Evolutionary conservation across 2,329 filamentous ascomycete genomes (phyloP).

Genomic region (Botrytis pseudocinerea): DNA sequence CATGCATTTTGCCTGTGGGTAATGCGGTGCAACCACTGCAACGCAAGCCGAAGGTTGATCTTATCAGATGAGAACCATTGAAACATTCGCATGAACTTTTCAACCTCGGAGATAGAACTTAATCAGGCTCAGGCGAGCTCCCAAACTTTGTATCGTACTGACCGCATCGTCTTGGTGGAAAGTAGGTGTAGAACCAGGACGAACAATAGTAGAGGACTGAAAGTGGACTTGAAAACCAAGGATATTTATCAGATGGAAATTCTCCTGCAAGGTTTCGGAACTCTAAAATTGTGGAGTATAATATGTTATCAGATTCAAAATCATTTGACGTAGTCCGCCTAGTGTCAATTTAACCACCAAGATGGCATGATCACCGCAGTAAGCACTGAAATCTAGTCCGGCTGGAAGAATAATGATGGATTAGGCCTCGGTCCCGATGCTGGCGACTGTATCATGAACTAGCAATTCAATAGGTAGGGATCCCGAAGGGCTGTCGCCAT

Average conservation of each 20-base stretch:
- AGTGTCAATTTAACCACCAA: not conserved
- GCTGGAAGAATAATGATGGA: not conserved
- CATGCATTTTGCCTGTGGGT: not conserved
- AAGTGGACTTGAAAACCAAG: not conserved
- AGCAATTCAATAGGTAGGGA: not conserved
- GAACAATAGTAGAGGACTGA: not conserved
- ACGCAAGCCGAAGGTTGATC: not conserved
- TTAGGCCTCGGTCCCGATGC: not conserved
- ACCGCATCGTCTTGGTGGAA: not conserved
- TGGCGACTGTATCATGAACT: not conserved
- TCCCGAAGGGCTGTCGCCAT: not conserved
- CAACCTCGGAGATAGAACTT: not conserved
- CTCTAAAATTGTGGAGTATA: not conserved
- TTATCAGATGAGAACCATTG: slow-evolving; percentile 15
- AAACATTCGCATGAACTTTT: not conserved
- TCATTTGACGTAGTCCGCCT: slow-evolving; percentile 1
- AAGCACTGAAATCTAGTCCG: not conserved
- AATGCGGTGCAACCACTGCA: not conserved
- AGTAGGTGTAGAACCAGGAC: not conserved
- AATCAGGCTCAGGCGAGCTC: not conserved
- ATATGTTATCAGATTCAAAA: slow-evolving; percentile 18
- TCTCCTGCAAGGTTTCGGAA: not conserved
- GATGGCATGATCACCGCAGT: not conserved
- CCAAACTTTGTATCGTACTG: not conserved
- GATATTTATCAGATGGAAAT: slow-evolving; percentile 7